Conservation (phyloP, 805 yeast species). For the Teunomyces atbi region DNA sequence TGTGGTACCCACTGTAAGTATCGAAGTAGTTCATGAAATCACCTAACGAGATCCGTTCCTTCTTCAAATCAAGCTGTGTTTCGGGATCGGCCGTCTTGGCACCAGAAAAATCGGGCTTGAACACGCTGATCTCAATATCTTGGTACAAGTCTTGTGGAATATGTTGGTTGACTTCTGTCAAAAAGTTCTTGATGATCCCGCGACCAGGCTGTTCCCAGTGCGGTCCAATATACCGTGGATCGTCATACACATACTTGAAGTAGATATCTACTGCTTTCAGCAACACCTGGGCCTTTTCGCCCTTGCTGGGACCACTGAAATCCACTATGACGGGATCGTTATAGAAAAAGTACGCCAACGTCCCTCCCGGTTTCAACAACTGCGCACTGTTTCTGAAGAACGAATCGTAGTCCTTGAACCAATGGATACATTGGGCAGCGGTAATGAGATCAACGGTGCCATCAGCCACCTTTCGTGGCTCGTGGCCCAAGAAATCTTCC, state of each 20-base stretch:
- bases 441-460: constrained; percentile 36
- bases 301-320: constrained; percentile 19
- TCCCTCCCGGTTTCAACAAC: constrained; percentile 40
- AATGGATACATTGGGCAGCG: constrained; percentile 43
- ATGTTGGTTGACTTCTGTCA: constrained; percentile 40
- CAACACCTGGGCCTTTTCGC: constrained; percentile 14
- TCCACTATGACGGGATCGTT: constrained; percentile 38
- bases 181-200: constrained; percentile 43
- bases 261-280: constrained; percentile 26
- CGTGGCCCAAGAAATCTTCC: constrained; percentile 24
- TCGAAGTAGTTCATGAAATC: constrained; percentile 52
- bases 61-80: constrained; percentile 23
- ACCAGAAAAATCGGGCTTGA: constrained; percentile 17
- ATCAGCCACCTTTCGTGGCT: constrained; percentile 13
- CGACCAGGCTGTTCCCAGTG: constrained; percentile 91
- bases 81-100: constrained; percentile 16
- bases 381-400: constrained; percentile 32
- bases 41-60: constrained; percentile 40
- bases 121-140: constrained; percentile 32
- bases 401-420: constrained; percentile 37
- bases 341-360: constrained; percentile 43
- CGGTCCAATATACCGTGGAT: constrained; percentile 51
- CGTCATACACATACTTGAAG: constrained; percentile 41
- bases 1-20: constrained; percentile 74
- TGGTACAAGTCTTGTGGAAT: constrained; percentile 43